Evolutionary conservation across 2,329 filamentous ascomycete genomes (phyloP).

Genomic region (Elsinoe necatrix): DNA sequence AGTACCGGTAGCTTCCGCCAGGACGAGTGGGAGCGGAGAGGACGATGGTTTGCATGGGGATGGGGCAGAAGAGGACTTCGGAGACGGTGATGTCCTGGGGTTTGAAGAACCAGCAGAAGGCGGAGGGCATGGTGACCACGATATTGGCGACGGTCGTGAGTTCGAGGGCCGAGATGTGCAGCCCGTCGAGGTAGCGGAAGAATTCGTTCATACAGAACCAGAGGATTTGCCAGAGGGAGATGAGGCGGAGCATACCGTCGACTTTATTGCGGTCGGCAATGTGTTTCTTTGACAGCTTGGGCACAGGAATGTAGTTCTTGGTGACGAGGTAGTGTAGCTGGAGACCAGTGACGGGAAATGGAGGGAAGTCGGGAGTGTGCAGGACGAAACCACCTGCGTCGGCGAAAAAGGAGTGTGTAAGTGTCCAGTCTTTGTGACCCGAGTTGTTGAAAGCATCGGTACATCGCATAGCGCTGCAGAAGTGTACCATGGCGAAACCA

Average conservation of each 20-base stretch:
- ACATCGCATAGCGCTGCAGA: not conserved
- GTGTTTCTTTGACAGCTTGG: not conserved
- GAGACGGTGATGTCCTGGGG: constrained; percentile 13
- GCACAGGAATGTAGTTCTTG: constrained; percentile 4
- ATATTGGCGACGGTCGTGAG: constrained; percentile 16
- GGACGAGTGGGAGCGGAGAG: not conserved
- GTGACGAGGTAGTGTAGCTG: constrained; percentile 17
- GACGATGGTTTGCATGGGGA: not conserved
- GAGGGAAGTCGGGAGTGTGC: not conserved
- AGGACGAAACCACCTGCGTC: constrained; percentile 17
- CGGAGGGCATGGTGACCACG: not conserved
- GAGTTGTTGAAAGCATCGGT: not conserved
- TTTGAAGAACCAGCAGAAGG: constrained; percentile 14
- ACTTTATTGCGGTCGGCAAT: constrained; percentile 16
- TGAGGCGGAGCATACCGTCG: constrained; percentile 11
- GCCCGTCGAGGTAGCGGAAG: constrained; percentile 3
- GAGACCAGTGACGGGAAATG: constrained; percentile 10
- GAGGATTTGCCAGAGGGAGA: constrained; percentile 14
- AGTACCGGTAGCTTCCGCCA: not conserved
- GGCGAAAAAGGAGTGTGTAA: constrained; percentile 17
- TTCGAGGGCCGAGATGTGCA: constrained; percentile 16
- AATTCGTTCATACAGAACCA: constrained; percentile 15
- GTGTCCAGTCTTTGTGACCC: constrained; percentile 14
- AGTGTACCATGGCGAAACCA: not conserved
- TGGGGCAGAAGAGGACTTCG: not conserved